These are phyloP conservation scores for Oxalis stricta DNA, from an alignment of 441 rosid genomes.

Conservation along the genomic window DNA sequence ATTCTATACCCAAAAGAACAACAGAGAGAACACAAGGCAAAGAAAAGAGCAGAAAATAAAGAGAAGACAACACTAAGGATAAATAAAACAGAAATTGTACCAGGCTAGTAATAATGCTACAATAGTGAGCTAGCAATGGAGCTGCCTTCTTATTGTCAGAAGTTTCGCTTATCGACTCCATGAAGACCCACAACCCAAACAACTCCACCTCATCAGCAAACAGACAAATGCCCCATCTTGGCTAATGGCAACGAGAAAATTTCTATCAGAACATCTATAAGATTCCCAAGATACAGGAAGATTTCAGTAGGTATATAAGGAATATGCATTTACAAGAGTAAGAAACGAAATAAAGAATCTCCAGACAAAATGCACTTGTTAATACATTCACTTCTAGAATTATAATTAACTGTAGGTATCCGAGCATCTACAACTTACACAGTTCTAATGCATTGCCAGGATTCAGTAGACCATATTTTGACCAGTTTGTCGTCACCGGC, in stretches of 20 bases:
- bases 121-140: constrained; percentile 73
- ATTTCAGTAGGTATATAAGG: not conserved
- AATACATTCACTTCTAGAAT: no score
- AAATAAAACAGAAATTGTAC: no score
- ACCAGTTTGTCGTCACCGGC: constrained; percentile 82
- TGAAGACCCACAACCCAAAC: constrained; percentile 69
- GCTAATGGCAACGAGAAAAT: constrained; percentile 72
- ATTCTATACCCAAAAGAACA: not conserved
- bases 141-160: constrained; percentile 38
- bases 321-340: not conserved
- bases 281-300: not conserved
- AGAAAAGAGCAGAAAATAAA: not conserved
- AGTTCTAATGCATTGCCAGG: constrained; percentile 51
- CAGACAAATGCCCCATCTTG: constrained; percentile 50
- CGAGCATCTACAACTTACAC: constrained; percentile 33
- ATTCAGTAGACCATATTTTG: constrained; percentile 63
- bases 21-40: not conserved
- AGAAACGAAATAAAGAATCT: no score
- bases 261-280: constrained; percentile 70
- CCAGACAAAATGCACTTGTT: not conserved
- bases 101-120: constrained; percentile 88
- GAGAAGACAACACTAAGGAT: constrained; percentile 9
- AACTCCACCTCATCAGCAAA: constrained; percentile 88
- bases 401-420: no score
- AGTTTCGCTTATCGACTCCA: constrained; percentile 24